Conservation (phyloP, 2,329 filamentous ascomycete genomes). For the Dactylellina leptospora region DNA sequence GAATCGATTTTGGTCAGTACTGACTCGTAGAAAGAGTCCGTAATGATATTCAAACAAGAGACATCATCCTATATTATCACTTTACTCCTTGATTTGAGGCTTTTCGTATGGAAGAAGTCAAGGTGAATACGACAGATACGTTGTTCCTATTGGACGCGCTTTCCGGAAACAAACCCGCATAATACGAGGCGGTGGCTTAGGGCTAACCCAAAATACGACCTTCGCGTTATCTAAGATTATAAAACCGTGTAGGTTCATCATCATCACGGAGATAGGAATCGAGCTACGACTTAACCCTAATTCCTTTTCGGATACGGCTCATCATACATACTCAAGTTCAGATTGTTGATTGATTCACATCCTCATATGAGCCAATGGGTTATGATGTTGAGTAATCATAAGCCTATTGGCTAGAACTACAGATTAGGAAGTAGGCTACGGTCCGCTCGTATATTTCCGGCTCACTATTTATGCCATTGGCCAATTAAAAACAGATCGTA, state of each 20-base stretch:
- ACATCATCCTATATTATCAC: too few species aligned
- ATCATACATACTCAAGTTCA: too few species aligned
- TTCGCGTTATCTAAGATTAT: neutral
- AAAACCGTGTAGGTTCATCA: neutral
- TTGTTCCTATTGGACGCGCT: neutral
- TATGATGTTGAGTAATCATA: slow-evolving; percentile 12
- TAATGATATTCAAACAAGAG: too few species aligned
- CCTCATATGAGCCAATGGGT: neutral
- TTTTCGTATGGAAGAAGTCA: neutral
- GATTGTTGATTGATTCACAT: neutral
- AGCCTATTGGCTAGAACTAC: neutral
- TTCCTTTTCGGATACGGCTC: too few species aligned
- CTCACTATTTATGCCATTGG: neutral
- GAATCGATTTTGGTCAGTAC: too few species aligned
- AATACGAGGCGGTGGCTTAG: slow-evolving; percentile 2
- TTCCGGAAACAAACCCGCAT: neutral
- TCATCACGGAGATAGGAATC: neutral
- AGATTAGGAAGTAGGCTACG: neutral
- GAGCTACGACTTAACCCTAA: neutral
- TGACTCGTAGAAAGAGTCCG: too few species aligned
- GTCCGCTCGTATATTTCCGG: neutral
- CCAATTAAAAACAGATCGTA: neutral
- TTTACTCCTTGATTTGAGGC: too few species aligned
- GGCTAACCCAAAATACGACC: neutral
- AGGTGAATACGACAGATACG: neutral